Evolutionary conservation across 1,284 basidiomycete species (phyloP), one percentile per base, ranked within the genome.

Genomic region (Apiotrichum porosum): DNA sequence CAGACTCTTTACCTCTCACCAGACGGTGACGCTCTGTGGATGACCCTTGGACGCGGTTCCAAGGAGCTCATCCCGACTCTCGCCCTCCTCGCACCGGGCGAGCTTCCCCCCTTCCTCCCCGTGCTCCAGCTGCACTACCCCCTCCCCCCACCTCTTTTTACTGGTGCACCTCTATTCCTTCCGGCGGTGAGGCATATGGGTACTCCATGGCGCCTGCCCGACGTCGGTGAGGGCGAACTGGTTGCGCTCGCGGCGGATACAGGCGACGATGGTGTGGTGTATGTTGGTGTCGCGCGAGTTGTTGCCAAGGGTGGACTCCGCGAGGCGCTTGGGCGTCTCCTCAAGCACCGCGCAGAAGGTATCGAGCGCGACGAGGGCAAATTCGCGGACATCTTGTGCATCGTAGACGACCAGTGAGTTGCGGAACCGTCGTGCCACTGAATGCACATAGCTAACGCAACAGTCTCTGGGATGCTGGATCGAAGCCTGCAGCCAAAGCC

Each of bases 1-100:
- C 21, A 78, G 62, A 58, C 53, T 19, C 37, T 66, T 43, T 66
- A 80, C 4, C 85, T 86, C 67, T 79, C 80, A 4, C 68, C 79
- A 1, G 81, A 83, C 22, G 85, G 86, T 13, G 82, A 88, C 62
- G 87, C 88, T 2, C 72, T 91, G 19, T 91, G 88, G 87, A 86
- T 91, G 66, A 81, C 81, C 0, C 67, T 86, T 26, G 86, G 85
- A 32, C 47, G 65, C 15, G 64, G 59, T 9, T 63, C 78, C 75
- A 49, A 80, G 80, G 47, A 82, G 80, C 54, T 75, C 23, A 79
- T 88, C 35, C 86, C 86, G 12, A 85, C 86, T 26, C 19, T 33
- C 4, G 32, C 8, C n/a, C 18, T 63, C 4, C 58, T 71, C 10
- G 57, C 26, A 12, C 66, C 1, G 41, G 19, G 2, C 44, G 15